Conservation (phyloP, 2,329 filamentous ascomycete species). For the Cadophora sp. region DNA sequence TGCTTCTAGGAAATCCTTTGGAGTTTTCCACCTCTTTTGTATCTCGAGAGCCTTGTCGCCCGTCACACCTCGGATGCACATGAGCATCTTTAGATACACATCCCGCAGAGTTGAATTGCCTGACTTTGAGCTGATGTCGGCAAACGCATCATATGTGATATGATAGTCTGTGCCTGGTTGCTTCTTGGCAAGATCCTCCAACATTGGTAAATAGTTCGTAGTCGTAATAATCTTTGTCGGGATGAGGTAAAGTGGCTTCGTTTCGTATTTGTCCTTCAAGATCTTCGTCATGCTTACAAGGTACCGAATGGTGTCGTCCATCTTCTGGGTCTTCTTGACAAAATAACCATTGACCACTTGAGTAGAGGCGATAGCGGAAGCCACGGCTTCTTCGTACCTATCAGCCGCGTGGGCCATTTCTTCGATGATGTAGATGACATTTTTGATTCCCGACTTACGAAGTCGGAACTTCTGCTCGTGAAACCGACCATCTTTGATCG, state of each 20-base stretch:
- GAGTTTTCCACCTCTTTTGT: slow-evolving; percentile 79
- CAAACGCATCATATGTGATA: slow-evolving; percentile 75
- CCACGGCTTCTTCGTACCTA: slow-evolving; percentile 71
- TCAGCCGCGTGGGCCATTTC: slow-evolving; percentile 66
- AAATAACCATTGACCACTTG: slow-evolving; percentile 83
- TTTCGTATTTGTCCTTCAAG: slow-evolving; percentile 70
- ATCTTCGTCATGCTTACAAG: slow-evolving; percentile 74
- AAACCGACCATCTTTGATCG: slow-evolving; percentile 83
- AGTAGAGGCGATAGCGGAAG: slow-evolving; percentile 76
- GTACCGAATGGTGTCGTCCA: slow-evolving; percentile 82
- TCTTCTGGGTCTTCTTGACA: slow-evolving; percentile 74
- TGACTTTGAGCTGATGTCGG: slow-evolving; percentile 76
- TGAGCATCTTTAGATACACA: slow-evolving; percentile 83
- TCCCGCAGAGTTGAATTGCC: slow-evolving; percentile 76
- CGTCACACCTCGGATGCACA: slow-evolving; percentile 78
- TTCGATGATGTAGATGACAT: slow-evolving; percentile 81
- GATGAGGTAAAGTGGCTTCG: slow-evolving; percentile 64
- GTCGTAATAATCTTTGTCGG: slow-evolving; percentile 68
- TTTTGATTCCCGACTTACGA: slow-evolving; percentile 72
- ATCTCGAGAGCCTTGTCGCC: slow-evolving; percentile 83
- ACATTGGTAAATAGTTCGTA: slow-evolving; percentile 68
- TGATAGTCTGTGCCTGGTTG: slow-evolving; percentile 60
- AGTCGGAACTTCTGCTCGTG: slow-evolving; percentile 86
- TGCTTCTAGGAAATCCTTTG: slow-evolving; percentile 72
- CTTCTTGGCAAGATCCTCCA: slow-evolving; percentile 63